Conservation (phyloP, 306 rosid genomes). For the Styphnolobium japonicum region DNA sequence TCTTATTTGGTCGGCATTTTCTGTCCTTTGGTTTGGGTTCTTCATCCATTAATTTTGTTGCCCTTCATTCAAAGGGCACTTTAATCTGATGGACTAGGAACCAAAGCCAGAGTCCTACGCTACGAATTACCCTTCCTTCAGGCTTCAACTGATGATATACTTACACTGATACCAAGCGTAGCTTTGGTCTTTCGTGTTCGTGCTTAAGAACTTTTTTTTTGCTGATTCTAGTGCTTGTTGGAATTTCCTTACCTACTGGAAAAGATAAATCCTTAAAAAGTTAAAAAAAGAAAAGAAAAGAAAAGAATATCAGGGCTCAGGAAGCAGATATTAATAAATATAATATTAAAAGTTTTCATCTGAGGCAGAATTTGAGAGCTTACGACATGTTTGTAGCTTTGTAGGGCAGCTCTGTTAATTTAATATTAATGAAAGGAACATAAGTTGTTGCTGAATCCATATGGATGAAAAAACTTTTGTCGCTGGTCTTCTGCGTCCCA, state of each 20-base stretch:
- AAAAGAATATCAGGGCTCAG: background rate
- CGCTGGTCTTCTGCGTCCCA: slow-evolving; percentile 80
- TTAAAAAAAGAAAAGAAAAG: background rate
- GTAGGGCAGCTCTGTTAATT: slow-evolving; percentile 33
- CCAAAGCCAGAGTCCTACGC: slow-evolving; percentile 17
- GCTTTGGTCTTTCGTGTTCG: slow-evolving; percentile 4
- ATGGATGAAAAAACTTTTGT: slow-evolving; percentile 66
- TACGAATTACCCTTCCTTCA: background rate
- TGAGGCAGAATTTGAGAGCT: slow-evolving; percentile 49
- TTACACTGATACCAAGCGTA: slow-evolving; percentile 17
- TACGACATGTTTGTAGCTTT: slow-evolving; percentile 43
- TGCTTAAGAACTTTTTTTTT: slow-evolving; percentile 2
- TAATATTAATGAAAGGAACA: slow-evolving; percentile 57
- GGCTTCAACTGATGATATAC: background rate
- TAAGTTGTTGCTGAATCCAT: slow-evolving; percentile 58
- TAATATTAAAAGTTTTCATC: background rate
- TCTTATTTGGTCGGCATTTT: slow-evolving; percentile 55
- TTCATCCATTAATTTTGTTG: slow-evolving; percentile 49
- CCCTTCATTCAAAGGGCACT: slow-evolving; percentile 41
- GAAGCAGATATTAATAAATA: background rate
- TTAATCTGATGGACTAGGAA: slow-evolving; percentile 41
- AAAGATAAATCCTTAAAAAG: slow-evolving; percentile 34
- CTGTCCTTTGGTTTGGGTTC: slow-evolving; percentile 57
- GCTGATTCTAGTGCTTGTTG: slow-evolving; percentile 3
- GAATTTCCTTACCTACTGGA: slow-evolving; percentile 23